These are phyloP conservation scores for Wickerhamiella cacticola DNA, from an alignment of 805 yeast genomes.

Conservation along the genomic window DNA sequence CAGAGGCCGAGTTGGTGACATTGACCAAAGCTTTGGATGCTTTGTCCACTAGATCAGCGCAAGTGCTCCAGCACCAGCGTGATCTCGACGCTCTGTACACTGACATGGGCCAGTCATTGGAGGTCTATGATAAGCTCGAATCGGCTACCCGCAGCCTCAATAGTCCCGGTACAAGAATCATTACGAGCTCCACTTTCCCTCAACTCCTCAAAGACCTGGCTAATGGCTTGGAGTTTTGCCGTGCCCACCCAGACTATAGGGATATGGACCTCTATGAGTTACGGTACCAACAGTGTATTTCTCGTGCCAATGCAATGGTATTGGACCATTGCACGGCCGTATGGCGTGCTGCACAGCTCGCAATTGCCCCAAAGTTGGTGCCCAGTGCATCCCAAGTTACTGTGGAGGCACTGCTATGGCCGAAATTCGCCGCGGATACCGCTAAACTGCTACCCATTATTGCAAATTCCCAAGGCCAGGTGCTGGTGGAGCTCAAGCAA, in stretches of 20 bases:
- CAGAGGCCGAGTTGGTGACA: conserved; percentile 42
- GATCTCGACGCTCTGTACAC: conserved; percentile 34
- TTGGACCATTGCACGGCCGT: conserved; percentile 41
- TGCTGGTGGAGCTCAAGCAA: conserved; percentile 5
- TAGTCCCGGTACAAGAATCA: conserved; percentile 56
- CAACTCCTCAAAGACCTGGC: conserved; percentile 49
- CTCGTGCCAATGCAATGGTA: conserved; percentile 64
- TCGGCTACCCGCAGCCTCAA: conserved; percentile 56
- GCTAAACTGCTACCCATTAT: background rate
- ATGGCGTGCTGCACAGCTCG: conserved; percentile 25
- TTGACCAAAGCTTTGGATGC: conserved; percentile 52
- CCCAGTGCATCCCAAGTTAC: conserved; percentile 11
- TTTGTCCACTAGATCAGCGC: conserved; percentile 47
- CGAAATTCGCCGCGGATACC: conserved; percentile 19
- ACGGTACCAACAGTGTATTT: conserved; percentile 71
- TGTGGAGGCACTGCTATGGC: conserved; percentile 18
- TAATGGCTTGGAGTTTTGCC: conserved; percentile 49
- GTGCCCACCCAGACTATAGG: conserved; percentile 45
- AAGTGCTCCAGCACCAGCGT: conserved; percentile 38
- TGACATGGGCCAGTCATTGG: conserved; percentile 39
- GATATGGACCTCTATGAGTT: conserved; percentile 58
- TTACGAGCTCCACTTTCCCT: conserved; percentile 42
- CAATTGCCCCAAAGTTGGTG: conserved; percentile 10
- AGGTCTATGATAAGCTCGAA: conserved; percentile 59
- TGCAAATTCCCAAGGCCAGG: background rate